A percentile compares a stretch with the other conserved stretches of the same genome.
Conservation (phyloP, 2,329 filamentous ascomycete genomes). For the Neonectria neomacrospora region DNA sequence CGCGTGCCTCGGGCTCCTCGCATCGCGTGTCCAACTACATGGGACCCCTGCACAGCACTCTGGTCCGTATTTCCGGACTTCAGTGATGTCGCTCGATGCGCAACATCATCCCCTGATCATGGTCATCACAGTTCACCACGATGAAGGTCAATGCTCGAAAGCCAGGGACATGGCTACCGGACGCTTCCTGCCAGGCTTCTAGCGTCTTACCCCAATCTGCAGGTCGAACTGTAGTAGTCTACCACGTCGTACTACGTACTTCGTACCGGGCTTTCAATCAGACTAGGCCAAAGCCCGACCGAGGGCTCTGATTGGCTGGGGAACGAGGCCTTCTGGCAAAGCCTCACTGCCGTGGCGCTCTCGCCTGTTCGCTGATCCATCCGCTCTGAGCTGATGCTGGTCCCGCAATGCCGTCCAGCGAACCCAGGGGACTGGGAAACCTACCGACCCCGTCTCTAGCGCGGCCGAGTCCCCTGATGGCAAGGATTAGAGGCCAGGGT, state of each 20-base stretch:
- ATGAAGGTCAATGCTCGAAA: slow-evolving; percentile 13
- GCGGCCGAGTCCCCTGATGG: slow-evolving; percentile 23
- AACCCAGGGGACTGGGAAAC: slow-evolving; percentile 39
- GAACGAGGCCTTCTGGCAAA: slow-evolving; percentile 31
- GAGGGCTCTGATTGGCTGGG: slow-evolving; percentile 27
- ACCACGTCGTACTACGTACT: no score
- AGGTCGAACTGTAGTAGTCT: slow-evolving; percentile 31
- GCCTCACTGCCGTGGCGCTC: slow-evolving; percentile 23
- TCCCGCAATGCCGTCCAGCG: slow-evolving; percentile 29
- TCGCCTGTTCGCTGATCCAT: slow-evolving; percentile 34
- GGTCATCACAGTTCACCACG: slow-evolving; percentile 1
- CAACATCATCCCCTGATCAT: slow-evolving; percentile 7
- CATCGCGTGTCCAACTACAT: not conserved
- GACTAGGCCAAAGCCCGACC: slow-evolving; percentile 22
- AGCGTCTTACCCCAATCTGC: slow-evolving; percentile 38
- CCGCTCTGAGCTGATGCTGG: slow-evolving; percentile 34
- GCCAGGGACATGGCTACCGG: slow-evolving; percentile 25
- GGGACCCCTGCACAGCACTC: slow-evolving; percentile 15
- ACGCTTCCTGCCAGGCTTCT: slow-evolving; percentile 37
- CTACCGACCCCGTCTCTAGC: slow-evolving; percentile 33
- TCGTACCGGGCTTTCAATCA: slow-evolving; percentile 16
- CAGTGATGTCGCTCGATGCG: slow-evolving; percentile 6
- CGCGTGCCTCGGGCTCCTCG: slow-evolving; percentile 2
- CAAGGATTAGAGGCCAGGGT: slow-evolving; percentile 28
- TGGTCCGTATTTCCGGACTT: slow-evolving; percentile 23